Percentiles rank a stretch among this genome's conserved stretches.
These are phyloP conservation scores for Coemansia sp. DNA, from an alignment of 192 early-diverging fungal genomes.

Conservation along the genomic window DNA sequence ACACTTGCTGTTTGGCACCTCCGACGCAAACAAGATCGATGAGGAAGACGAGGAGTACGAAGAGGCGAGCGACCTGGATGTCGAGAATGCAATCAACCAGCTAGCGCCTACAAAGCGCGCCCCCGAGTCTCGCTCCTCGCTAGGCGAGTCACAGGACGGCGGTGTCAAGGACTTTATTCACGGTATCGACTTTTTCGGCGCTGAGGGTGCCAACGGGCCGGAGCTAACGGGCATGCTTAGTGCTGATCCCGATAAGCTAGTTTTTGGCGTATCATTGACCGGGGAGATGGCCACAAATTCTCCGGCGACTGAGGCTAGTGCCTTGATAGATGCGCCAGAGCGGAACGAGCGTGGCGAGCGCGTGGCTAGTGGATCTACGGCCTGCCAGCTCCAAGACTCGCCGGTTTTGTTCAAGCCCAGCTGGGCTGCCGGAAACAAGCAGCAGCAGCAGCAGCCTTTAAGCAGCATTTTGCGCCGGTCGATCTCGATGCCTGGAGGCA, in stretches of 20 bases:
- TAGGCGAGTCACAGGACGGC: not conserved
- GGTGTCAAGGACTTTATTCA: slow-evolving; percentile 36
- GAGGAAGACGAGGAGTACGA: slow-evolving; percentile 4
- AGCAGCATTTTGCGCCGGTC: slow-evolving; percentile 35
- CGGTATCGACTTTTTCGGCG: slow-evolving; percentile 48
- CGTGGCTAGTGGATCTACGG: slow-evolving; percentile 15
- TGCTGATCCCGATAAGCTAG: slow-evolving; percentile 34
- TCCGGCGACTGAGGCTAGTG: not conserved
- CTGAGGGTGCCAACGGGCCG: slow-evolving; percentile 17
- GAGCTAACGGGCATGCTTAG: slow-evolving; percentile 51
- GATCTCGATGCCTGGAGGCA: slow-evolving; percentile 46
- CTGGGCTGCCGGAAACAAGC: not conserved
- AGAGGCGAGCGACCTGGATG: slow-evolving; percentile 17
- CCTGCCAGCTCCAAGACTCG: slow-evolving; percentile 1
- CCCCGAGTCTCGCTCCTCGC: not conserved
- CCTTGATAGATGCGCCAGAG: not conserved
- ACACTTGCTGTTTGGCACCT: not conserved
- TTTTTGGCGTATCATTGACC: slow-evolving; percentile 20
- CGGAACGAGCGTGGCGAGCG: not conserved
- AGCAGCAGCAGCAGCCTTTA: slow-evolving; percentile 17
- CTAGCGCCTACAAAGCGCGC: slow-evolving; percentile 27
- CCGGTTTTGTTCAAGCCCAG: not conserved
- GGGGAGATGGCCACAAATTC: slow-evolving; percentile 1
- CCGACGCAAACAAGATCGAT: not conserved
- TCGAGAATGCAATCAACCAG: slow-evolving; percentile 33